A percentile compares a stretch with the other conserved stretches of the same genome.
These are phyloP conservation scores for Coemansia sp. DNA, from an alignment of 192 early-diverging fungal genomes.

Conservation along the genomic window DNA sequence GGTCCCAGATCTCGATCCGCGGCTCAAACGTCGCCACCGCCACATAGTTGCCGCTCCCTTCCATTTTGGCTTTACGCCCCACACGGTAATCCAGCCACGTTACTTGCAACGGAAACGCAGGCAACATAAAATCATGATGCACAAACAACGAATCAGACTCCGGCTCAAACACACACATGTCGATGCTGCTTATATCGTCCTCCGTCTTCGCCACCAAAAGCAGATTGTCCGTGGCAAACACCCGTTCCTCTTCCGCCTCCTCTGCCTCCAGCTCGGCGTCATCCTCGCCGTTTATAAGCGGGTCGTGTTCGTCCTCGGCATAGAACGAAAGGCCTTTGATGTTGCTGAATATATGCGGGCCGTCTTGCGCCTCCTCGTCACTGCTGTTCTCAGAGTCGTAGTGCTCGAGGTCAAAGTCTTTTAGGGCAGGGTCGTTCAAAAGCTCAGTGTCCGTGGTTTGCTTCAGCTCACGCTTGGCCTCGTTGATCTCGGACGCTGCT, in stretches of 20 bases:
- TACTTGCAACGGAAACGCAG: constrained; percentile 90
- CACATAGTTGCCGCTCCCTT: constrained; percentile 76
- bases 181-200: constrained; percentile 95
- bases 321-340: constrained; percentile 88
- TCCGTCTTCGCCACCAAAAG: constrained; percentile 93
- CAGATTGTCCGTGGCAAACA: constrained; percentile 81
- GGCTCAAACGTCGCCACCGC: constrained; percentile 98
- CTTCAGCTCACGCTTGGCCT: constrained; percentile 62
- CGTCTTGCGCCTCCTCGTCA: constrained; percentile 36
- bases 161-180: constrained; percentile 88
- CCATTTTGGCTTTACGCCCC: constrained; percentile 61
- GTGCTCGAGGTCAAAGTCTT: constrained; percentile 88
- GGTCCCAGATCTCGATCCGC: constrained; percentile 98
- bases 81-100: constrained; percentile 95
- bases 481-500: constrained; percentile 64
- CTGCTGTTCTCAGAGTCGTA: constrained; percentile 75
- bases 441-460: constrained; percentile 29
- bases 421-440: constrained; percentile 62
- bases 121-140: constrained; percentile 98
- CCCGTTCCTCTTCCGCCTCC: constrained; percentile 78
- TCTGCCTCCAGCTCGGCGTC: constrained; percentile 55
- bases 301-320: constrained; percentile 76
- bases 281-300: constrained; percentile 68
- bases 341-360: constrained; percentile 76
- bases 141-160: constrained; percentile 87